These are phyloP conservation scores for Termitomyces sp. DNA, from an alignment of 768 basidiomycete species.

Conservation along the genomic window DNA sequence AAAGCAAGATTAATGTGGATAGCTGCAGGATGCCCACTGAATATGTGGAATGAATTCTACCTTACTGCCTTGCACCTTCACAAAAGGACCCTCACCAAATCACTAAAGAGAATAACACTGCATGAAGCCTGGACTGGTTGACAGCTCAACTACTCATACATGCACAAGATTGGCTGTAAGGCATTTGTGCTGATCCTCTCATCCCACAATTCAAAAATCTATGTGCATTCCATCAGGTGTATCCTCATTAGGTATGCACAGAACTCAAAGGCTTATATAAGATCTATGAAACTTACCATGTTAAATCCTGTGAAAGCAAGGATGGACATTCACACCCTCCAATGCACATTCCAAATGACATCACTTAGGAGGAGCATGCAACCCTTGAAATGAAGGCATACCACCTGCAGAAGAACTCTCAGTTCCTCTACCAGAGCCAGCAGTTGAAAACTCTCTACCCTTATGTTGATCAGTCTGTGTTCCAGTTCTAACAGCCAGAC, in stretches of 20 bases:
- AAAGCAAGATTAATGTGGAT: slow-evolving; percentile 24
- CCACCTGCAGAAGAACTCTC: too few relatives aligned
- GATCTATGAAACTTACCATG: slow-evolving; percentile 19
- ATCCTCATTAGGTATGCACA: slow-evolving; percentile 33
- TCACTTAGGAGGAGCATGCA: too few relatives aligned
- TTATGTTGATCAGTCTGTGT: too few relatives aligned
- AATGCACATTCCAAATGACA: too few relatives aligned
- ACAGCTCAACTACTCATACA: slow-evolving; percentile 25
- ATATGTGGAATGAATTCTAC: slow-evolving; percentile 27
- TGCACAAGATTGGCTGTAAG: slow-evolving; percentile 29
- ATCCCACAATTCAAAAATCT: slow-evolving; percentile 24
- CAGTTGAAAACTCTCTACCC: too few relatives aligned
- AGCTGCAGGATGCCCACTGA: slow-evolving; percentile 17
- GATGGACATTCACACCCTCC: too few relatives aligned
- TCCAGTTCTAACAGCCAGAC: too few relatives aligned
- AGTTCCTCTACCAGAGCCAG: too few relatives aligned
- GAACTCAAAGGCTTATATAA: slow-evolving; percentile 29
- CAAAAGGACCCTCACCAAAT: slow-evolving; percentile 4
- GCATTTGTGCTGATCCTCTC: slow-evolving; percentile 32
- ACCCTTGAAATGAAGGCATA: too few relatives aligned
- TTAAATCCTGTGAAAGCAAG: slow-evolving; percentile 17
- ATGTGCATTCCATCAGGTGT: slow-evolving; percentile 25
- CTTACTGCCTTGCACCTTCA: slow-evolving; percentile 18
- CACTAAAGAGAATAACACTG: slow-evolving; percentile 11
- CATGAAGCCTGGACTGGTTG: slow-evolving; percentile 18